phyloP scores from a whole-genome alignment of 2,329 filamentous ascomycete genomes.

The Incumbomyces delicatus region DNA sequence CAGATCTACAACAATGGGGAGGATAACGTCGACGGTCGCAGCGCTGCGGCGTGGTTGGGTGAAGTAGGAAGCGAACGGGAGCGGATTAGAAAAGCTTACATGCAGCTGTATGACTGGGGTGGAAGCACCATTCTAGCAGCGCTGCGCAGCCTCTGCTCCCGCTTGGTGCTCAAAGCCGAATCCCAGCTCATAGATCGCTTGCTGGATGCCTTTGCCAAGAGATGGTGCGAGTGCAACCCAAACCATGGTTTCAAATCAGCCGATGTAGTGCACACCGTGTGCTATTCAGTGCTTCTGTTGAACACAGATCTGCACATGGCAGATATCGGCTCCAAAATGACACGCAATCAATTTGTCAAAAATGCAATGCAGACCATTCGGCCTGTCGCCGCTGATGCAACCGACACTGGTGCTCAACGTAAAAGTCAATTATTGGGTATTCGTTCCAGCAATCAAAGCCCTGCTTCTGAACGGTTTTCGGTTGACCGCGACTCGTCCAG shows the following conservation, averaged over 20 bases:
- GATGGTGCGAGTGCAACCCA: slow-evolving; percentile 91
- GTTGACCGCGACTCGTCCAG: slow-evolving; percentile 7
- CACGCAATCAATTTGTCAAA: slow-evolving; percentile 83
- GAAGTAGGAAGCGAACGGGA: slow-evolving; percentile 49
- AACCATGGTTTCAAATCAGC: slow-evolving; percentile 80
- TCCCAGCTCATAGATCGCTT: slow-evolving; percentile 96
- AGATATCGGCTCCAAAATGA: slow-evolving; percentile 96
- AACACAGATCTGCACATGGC: slow-evolving; percentile 95
- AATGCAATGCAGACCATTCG: slow-evolving; percentile 89
- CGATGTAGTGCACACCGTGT: slow-evolving; percentile 96
- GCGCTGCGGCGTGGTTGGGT: slow-evolving; percentile 81
- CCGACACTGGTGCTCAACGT: slow-evolving; percentile 1
- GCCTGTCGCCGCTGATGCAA: slow-evolving; percentile 60
- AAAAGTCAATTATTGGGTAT: slow-evolving; percentile 6
- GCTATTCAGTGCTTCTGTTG: slow-evolving; percentile 86
- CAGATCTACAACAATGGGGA: slow-evolving; percentile 79
- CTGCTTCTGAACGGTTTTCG: background rate
- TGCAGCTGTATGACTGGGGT: slow-evolving; percentile 82
- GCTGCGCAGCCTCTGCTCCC: slow-evolving; percentile 69
- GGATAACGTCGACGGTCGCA: slow-evolving; percentile 66
- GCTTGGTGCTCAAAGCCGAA: slow-evolving; percentile 76
- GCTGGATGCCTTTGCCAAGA: slow-evolving; percentile 72
- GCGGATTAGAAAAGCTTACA: slow-evolving; percentile 63
- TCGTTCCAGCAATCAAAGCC: background rate
- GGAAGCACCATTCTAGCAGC: slow-evolving; percentile 70